Base-by-base conservation (phyloP, 176 grass and related monocot species). In the Juncus inflexus region DNA sequence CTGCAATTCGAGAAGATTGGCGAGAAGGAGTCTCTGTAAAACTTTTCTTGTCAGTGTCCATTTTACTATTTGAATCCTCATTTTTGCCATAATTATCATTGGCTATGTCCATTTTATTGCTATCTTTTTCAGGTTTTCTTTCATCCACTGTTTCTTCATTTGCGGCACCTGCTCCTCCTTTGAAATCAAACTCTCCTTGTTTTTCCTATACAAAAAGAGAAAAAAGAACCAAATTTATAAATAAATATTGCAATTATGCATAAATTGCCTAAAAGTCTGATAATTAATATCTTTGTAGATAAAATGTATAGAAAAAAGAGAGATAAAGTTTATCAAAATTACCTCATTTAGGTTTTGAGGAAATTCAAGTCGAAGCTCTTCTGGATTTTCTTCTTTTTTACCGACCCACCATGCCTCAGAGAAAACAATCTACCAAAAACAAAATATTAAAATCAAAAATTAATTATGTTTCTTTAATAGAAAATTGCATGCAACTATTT, bases 321-420 rank as follows among this genome's bases (percentile, higher is more conserved):
- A 28, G 19, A 28, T 28, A 28, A 28, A 37, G 36, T 16, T 40
- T 41, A 11, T 54, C 50, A 63, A 37, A 35, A 2, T 58, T 35
- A 89, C 92, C 64, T 89, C 90, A 36, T 77, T 80, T 9, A 89
- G 47, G 10, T 77, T 60, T 55, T 86, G 73, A 7, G 87, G 87
- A 80, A 91, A 81, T 12, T 97, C 84, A 49, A 89, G 82, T 39
- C 76, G 78, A 12, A 79, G 71, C 60, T 97, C 92, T 65, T 97
- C 42, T 2, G 92, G 92, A 53, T 97, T 97, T 28, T 89, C 87
- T 72, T 89, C 74, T 58, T 91, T 91, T 5, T 52, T 71, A 57
- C 92, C 92, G 50, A 97, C 63, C 92, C 92, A 97, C 82, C 87
- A 89, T 28, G 80, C 81, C 73, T 97, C 64, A 64, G 87, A 83